Base-by-base conservation (phyloP, 805 yeast genomes). In the Candida lessepsii region DNA sequence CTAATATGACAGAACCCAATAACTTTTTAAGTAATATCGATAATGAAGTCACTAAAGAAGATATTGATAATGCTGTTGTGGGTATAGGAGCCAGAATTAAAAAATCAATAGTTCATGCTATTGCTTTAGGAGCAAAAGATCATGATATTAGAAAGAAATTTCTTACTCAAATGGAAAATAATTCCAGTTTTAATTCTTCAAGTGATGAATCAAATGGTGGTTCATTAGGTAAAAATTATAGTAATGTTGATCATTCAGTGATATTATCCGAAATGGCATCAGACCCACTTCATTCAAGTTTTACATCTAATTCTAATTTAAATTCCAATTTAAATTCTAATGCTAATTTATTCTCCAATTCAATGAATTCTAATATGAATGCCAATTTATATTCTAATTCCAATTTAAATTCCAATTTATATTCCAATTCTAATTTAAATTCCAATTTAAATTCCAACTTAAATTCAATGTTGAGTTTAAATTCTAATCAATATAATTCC, bases 1-100 rank as follows among this genome's bases (percentile, higher is more conserved):
- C 24, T 30, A 17, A 30, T 16, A 11, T 13, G 13, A 23, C 18
- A 9, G 17, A 32, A 7, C 13, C 37, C 9, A 29, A 34, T 18
- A 29, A 35, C 11, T 25, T 35, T 16, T 39, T 39, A n/a, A 14
- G 16, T 4, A 38, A 39, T 26, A 13, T 34, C 3, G 42, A 39
- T 20, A 26, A 11, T 19, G 29, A 19, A 5, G 81, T 84, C 6
- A 71, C 83, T 2, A 74, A 70, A 34, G 82, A 81, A 42, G 96
- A 88, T 44, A 73, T 86, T 6, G 76, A 80, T 46, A 76, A 79
- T 45, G 96, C 96, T 1, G 88, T 88, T 3, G 74, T 81, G 25
- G 96, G 96, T n/a, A 73, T 88, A 35, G 90, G 89, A 6, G 74
- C 78, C 37, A 71, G 81, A 40, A 70, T 87, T 30, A 77, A 70